Base-by-base conservation (phyloP, 1,139 yeast species). In the Pichia sp. region DNA sequence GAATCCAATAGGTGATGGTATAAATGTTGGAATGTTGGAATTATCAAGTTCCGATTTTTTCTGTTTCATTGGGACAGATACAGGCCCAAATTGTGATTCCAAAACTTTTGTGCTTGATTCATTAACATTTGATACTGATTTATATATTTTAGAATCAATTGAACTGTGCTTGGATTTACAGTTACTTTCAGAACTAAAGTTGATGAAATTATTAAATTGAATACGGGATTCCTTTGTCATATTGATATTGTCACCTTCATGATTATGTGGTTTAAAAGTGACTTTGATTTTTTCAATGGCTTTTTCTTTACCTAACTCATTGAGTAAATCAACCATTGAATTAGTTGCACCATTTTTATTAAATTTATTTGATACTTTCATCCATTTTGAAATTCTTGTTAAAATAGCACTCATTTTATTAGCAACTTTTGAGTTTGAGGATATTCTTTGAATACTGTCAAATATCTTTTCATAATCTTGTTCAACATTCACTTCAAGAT, bases 351-450 rank as follows among this genome's bases (percentile, higher is more conserved):
- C 68, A 43, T 59, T 63, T 43, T 56, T 59, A 37, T 65, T 64
- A 50, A 67, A 66, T 34, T 59, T 61, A 45, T 62, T 67, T 3
- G 77, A 72, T 18, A 73, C 65, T 42, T 63, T 67, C 68, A 76
- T 73, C 78, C 80, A 74, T 55, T 71, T 72, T 40, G 70, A 70
- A 35, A 75, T 69, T 47, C 74, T 67, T 15, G 67, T 62, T 46
- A 76, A 59, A n/a, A 75, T 68, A 34, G 65, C 63, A 2, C 68
- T 58, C 76, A 76, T 72, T 50, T 73, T 70, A 45, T 59, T 61
- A 40, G 75, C 71, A 22, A 72, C 73, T 35, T 66, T 65, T 50
- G 72, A 71, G 44, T 66, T 64, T 36, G 58, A 56, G 4, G 65
- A 57, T 20, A 64, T 47, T n/a, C 34, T 37, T n/a, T 52, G 49